Evolutionary conservation across 768 basidiomycete genomes (phyloP), one percentile per base, ranked within the genome.

Genomic region (Melanogaster broomeanus): DNA sequence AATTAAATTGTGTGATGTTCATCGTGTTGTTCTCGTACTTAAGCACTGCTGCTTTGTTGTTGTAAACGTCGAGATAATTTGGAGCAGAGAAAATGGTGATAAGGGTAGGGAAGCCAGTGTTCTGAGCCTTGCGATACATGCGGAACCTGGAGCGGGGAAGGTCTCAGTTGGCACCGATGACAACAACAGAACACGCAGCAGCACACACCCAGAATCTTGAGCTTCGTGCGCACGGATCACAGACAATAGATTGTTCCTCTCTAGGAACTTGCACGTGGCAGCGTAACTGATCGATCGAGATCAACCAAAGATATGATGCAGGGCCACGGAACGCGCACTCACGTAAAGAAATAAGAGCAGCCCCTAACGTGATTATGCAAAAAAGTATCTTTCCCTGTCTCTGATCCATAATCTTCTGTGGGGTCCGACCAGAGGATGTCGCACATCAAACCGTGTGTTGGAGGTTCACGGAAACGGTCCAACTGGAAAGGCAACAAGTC

Each of bases 21-120:
- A 97, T 94, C 49, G 90, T 94, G 73, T 93, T 95, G 70, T 93
- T 93, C 60, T 89, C 92, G 66, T 98, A 98, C 72, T 97, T 97
- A 70, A 98, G 85, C 16, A 99, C 90, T 2, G 96, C 96, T 0
- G 90, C 96, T 53, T 94, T 91, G 71, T 99, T 99, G 69, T 92
- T 88, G 72, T 98, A 97, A 16, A 91, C 90, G 66, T 98, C 96
- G 54, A 97, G 83, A 68, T 97, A 98, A 66, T 97, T 95, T 11
- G 96, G 96, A 1, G 95, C 96, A 16, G 90, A 93, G 75, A 99
- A 99, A 60, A 99, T 92, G 33, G 95, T 98, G 74, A 98, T 97
- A 28, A 98, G 90, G 0, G 92, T 91, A 1, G 95, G 94, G 72
- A 97, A 98, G 44, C 93, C 93, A 58, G 91, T 94, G 30, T 84